These are phyloP conservation scores for Colletotrichum tanaceti DNA, from an alignment of 2,329 filamentous ascomycete genomes.

Conservation along the genomic window DNA sequence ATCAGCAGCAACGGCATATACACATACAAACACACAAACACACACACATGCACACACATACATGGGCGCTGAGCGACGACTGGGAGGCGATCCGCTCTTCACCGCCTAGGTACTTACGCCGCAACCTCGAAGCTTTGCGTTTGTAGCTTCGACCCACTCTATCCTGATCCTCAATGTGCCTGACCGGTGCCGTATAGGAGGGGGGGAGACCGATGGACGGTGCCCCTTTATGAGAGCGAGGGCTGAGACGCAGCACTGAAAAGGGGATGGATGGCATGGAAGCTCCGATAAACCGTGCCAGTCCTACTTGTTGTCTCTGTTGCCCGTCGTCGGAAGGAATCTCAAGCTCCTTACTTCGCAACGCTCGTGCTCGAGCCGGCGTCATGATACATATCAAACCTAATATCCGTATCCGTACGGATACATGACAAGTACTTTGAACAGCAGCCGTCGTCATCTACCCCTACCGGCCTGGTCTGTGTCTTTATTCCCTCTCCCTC, in stretches of 20 bases:
- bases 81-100: slow-evolving; percentile 1
- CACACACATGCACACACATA: not conserved
- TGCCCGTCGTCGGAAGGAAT: not conserved
- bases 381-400: slow-evolving; percentile 4
- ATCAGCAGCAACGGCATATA: no score
- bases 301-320: slow-evolving; percentile 13
- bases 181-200: not conserved
- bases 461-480: not conserved
- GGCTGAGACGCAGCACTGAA: slow-evolving; percentile 26
- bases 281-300: slow-evolving; percentile 16
- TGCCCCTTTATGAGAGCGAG: slow-evolving; percentile 3
- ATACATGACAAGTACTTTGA: not conserved
- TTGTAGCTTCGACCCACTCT: slow-evolving; percentile 13
- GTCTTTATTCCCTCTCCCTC: not conserved
- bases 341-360: not conserved
- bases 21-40: not conserved
- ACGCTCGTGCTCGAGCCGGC: slow-evolving; percentile 1
- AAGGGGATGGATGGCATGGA: slow-evolving; percentile 16
- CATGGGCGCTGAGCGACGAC: not conserved
- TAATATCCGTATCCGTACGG: no score
- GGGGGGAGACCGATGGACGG: not conserved
- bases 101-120: not conserved
- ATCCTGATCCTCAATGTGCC: slow-evolving; percentile 1
- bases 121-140: not conserved
- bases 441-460: slow-evolving; percentile 16